Evolutionary conservation across 768 basidiomycete species (phyloP).

Genomic region (Roridomyces roridus): DNA sequence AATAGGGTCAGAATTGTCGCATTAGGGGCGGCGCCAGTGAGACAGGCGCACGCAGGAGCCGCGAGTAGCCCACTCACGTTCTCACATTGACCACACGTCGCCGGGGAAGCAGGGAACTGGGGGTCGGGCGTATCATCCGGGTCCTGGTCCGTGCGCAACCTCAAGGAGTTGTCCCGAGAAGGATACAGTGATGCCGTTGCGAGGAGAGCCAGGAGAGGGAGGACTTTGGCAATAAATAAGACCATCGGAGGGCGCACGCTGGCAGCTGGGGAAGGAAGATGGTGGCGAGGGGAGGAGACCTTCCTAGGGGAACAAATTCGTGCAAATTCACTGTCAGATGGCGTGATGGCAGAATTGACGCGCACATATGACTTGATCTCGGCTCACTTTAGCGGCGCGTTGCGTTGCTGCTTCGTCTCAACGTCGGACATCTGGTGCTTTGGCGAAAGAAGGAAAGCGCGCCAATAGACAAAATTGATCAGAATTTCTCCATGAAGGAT

Average conservation of each 20-base stretch:
- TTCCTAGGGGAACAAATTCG: too few relatives aligned
- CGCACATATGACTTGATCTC: too few relatives aligned
- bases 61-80: conserved; percentile 8
- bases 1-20: neutral
- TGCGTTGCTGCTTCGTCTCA: too few relatives aligned
- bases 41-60: neutral
- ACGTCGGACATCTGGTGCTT: too few relatives aligned
- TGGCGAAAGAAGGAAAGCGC: too few relatives aligned
- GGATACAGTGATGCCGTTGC: conserved; percentile 29
- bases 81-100: conserved; percentile 11
- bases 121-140: conserved; percentile 38
- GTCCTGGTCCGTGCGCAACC: conserved; percentile 30
- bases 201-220: conserved; percentile 28
- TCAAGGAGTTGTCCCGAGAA: conserved; percentile 7
- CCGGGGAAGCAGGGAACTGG: conserved; percentile 13
- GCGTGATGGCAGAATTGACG: too few relatives aligned
- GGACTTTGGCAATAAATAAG: conserved; percentile 30
- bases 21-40: neutral
- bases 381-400: too few relatives aligned
- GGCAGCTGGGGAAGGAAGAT: too few relatives aligned
- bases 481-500: too few relatives aligned
- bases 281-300: too few relatives aligned
- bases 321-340: too few relatives aligned
- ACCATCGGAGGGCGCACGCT: conserved; percentile 22
- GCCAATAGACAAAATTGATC: too few relatives aligned